These are phyloP conservation scores for Lachancea lanzarotensis DNA, from an alignment of 805 yeast genomes.

Conservation along the genomic window DNA sequence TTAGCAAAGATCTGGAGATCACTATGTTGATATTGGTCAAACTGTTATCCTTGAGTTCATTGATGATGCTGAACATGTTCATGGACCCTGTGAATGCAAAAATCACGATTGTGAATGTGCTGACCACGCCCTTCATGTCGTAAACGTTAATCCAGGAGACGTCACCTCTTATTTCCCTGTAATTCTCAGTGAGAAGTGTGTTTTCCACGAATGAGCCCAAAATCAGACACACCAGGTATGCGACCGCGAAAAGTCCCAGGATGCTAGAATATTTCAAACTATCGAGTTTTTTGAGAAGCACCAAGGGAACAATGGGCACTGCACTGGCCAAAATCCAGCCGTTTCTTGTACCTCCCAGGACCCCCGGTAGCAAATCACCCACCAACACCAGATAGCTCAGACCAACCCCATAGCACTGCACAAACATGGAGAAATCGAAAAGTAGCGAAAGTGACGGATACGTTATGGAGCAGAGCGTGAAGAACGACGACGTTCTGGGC, in stretches of 20 bases:
- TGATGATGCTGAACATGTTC: conserved; percentile 69
- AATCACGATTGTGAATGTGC: conserved; percentile 67
- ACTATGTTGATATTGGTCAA: conserved; percentile 43
- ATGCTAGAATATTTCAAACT: conserved; percentile 64
- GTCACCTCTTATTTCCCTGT: conserved; percentile 39
- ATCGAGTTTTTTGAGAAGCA: conserved; percentile 56
- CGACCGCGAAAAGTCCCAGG: conserved; percentile 62
- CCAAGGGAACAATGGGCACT: conserved; percentile 54
- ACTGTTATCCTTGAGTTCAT: conserved; percentile 54
- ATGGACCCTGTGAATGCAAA: conserved; percentile 81
- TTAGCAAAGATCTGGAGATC: conserved; percentile 41
- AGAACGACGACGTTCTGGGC: conserved; percentile 60
- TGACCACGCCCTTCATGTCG: conserved; percentile 40
- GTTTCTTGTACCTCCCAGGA: conserved; percentile 41
- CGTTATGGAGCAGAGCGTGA: conserved; percentile 61
- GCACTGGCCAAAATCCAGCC: conserved; percentile 44
- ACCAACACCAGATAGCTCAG: conserved; percentile 64
- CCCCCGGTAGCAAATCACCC: conserved; percentile 68
- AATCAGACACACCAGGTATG: conserved; percentile 52
- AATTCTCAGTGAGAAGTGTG: conserved; percentile 29
- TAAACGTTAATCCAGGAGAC: conserved; percentile 39
- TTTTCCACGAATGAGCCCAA: conserved; percentile 42
- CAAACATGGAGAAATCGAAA: conserved; percentile 69
- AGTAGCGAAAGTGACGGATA: conserved; percentile 63
- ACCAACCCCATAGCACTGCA: conserved; percentile 77